Evolutionary conservation across 768 basidiomycete species (phyloP).

Genomic region (Phlebiopsis flavidoalba): DNA sequence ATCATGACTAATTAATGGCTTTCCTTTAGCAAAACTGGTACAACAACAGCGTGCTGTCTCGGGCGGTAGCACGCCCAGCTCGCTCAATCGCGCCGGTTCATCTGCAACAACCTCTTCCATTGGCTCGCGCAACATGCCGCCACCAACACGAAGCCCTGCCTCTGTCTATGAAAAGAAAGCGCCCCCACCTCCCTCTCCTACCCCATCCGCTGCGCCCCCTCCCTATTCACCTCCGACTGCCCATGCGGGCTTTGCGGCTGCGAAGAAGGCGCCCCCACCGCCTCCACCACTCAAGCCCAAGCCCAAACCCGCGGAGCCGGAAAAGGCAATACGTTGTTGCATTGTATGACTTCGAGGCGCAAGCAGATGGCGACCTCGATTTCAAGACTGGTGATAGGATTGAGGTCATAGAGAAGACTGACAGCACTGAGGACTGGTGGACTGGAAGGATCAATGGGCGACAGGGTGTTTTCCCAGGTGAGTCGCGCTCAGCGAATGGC

Average conservation of each 20-base stretch:
- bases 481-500: constrained; percentile 14
- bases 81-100: constrained; percentile 13
- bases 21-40: constrained; percentile 56
- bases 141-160: constrained; percentile 26
- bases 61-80: constrained; percentile 10
- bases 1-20: neutral
- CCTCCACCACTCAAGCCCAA: constrained; percentile 91
- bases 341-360: constrained; percentile 91
- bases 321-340: constrained; percentile 74
- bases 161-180: constrained; percentile 37
- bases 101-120: constrained; percentile 20
- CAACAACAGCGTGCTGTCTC: constrained; percentile 41
- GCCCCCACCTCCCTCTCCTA: constrained; percentile 31
- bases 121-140: constrained; percentile 17
- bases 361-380: constrained; percentile 90
- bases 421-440: constrained; percentile 95
- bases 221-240: constrained; percentile 29
- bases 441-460: constrained; percentile 79
- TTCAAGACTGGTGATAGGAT: constrained; percentile 89
- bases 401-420: constrained; percentile 79
- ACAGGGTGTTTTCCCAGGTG: constrained; percentile 90
- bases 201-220: constrained; percentile 32
- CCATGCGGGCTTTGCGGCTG: constrained; percentile 34
- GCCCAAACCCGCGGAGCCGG: constrained; percentile 60
- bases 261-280: constrained; percentile 82